Evolutionary conservation across 495 filamentous ascomycete genomes (phyloP).

Genomic region (Choiromyces venosus): DNA sequence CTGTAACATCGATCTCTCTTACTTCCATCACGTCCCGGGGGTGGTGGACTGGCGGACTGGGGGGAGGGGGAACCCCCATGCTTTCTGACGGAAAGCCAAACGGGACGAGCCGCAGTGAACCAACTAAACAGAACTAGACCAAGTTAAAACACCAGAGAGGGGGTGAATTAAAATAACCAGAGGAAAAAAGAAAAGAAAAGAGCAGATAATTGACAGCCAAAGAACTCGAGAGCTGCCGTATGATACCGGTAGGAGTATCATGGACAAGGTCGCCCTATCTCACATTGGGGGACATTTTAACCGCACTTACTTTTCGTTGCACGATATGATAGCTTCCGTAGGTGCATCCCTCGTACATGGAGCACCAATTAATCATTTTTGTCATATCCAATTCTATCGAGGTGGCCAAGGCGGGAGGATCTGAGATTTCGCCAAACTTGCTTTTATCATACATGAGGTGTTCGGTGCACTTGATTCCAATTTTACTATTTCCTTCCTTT

Average conservation of each 20-base stretch:
- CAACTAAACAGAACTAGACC: constrained; percentile 13
- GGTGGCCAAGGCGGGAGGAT: background rate
- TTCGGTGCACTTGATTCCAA: background rate
- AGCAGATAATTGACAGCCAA: background rate
- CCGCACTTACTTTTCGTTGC: background rate
- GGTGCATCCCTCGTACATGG: background rate
- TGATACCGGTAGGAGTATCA: background rate
- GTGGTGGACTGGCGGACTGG: constrained; percentile 1
- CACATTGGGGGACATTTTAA: background rate
- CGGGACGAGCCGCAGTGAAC: constrained; percentile 32
- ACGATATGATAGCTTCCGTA: background rate
- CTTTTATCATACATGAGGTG: background rate
- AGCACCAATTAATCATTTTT: background rate
- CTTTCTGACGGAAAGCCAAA: constrained; percentile 14
- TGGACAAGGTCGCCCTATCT: background rate
- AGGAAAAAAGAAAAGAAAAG: constrained; percentile 10
- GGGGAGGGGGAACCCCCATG: constrained; percentile 29
- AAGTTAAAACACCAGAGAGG: background rate
- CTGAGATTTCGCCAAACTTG: background rate
- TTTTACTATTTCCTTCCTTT: background rate
- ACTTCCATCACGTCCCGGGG: constrained; percentile 19
- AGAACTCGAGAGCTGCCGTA: background rate
- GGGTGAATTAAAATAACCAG: background rate
- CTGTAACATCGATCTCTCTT: constrained; percentile 13
- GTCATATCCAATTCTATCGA: background rate